Evolutionary conservation across 202 grass and related monocot species (phyloP), one percentile per base, ranked within the genome.

Genomic region (Alloteropsis angusta): DNA sequence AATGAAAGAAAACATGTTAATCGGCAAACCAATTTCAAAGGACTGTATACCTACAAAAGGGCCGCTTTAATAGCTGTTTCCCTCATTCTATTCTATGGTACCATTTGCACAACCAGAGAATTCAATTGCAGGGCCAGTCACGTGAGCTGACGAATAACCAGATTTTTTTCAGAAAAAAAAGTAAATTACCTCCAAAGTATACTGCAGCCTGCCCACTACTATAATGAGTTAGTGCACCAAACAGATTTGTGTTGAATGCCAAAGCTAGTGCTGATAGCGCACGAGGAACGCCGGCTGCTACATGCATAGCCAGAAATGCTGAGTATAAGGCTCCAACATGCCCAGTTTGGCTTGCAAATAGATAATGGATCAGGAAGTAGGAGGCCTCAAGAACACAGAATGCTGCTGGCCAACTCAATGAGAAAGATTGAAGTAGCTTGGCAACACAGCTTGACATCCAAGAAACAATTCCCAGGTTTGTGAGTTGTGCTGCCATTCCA

Each of bases 121-220:
- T 69, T 42, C 10, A 23, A 80, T 59, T 32, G 41, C 38, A 80
- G 53, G 47, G 22, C 65, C 38, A 50, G n/a, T 25, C n/a, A 59
- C 50, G 17, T 30, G 39, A 43, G 39, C 37, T 49, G 56, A 71
- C 25, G 1, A 39, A 83, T 23, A 56, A 55, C 7, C 0, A 64
- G 25, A 16, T 68, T 75, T 47, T 47, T 23, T 25, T 55, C 39
- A 43, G 3, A 53, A 37, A 36, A 43, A 2, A 62, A 55, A 44
- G 64, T 28, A 72, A 74, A 77, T 82, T 94, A 97, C 95, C 95
- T 94, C 95, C 95, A 71, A 88, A 98, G 71, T 98, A 98, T 39
- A 98, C 95, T 14, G 92, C 92, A 82, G 95, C 92, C 73, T 98
- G 95, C 19, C 95, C 95, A 39, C 92, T 98, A 60, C 95, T 98